Base-by-base conservation (phyloP, 768 basidiomycete species). In the Gloeopeniophorella convolvens region DNA sequence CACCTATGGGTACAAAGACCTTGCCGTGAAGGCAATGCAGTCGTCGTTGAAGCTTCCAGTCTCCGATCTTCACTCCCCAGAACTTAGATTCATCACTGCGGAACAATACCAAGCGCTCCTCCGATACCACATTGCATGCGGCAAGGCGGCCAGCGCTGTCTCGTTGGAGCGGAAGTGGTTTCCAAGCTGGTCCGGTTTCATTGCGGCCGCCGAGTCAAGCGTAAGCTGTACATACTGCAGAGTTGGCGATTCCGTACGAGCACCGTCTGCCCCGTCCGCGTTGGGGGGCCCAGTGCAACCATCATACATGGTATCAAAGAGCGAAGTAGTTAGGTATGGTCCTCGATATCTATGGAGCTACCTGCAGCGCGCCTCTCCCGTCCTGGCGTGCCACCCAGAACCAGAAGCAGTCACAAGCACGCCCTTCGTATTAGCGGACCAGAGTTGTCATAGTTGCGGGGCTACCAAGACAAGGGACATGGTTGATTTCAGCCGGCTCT, bases 261-360 rank as follows among this genome's bases (percentile, higher is more conserved):
- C n/a, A n/a, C n/a, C n/a, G n/a, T n/a, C n/a, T n/a, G n/a, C n/a
- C n/a, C n/a, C n/a, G n/a, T n/a, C n/a, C n/a, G n/a, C n/a, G n/a
- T n/a, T n/a, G n/a, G n/a, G n/a, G n/a, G n/a, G n/a, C n/a, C n/a
- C n/a, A n/a, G n/a, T n/a, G n/a, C n/a, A n/a, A n/a, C n/a, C n/a
- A n/a, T n/a, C n/a, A n/a, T n/a, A n/a, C n/a, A n/a, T n/a, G n/a
- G n/a, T n/a, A n/a, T n/a, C n/a, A n/a, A n/a, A n/a, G n/a, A 24
- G 0, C 12, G 5, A 5, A 8, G 2, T 10, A 3, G 26, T 24
- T 13, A 50, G 42, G 28, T 6, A 3, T 16, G 49, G 33, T 21
- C 49, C 49, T 1, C 42, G 35, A 10, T 37, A 20, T 50, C 16
- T 50, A 21, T 50, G 42, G 49, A 44, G 24, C 16, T 50, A 50